phyloP scores from a whole-genome alignment of 2,329 filamentous ascomycete species.

The Epicoccum nigrum region DNA sequence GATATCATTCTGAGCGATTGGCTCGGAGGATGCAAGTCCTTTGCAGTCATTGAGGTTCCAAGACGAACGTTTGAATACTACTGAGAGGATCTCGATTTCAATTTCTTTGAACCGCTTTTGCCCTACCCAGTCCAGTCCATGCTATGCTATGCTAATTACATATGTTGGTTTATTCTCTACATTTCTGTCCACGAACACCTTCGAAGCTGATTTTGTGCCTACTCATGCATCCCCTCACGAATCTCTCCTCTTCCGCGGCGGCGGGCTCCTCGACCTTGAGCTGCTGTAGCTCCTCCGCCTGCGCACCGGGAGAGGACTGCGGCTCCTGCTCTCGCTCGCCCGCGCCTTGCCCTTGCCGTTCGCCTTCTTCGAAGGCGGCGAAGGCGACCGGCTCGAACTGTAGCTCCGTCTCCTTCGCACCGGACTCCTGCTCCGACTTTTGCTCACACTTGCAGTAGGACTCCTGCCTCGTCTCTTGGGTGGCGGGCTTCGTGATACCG shows the following conservation, averaged over 20 bases:
- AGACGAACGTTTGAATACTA: no score
- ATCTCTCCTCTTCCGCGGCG: slow-evolving; percentile 23
- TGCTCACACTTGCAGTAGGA: slow-evolving; percentile 16
- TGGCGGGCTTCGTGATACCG: slow-evolving; percentile 23
- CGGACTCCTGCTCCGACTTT: slow-evolving; percentile 7
- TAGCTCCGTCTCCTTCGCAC: slow-evolving; percentile 4
- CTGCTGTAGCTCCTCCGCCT: slow-evolving; percentile 19
- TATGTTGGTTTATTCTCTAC: background rate
- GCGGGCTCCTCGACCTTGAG: slow-evolving; percentile 19
- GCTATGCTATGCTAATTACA: slow-evolving; percentile 9
- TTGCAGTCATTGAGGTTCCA: no score
- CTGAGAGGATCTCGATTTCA: background rate
- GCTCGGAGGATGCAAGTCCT: no score
- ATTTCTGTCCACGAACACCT: no score
- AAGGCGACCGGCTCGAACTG: slow-evolving; percentile 4
- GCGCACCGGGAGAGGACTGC: slow-evolving; percentile 14
- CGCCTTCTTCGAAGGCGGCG: slow-evolving; percentile 11
- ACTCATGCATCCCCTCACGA: slow-evolving; percentile 1
- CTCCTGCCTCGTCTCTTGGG: slow-evolving; percentile 18
- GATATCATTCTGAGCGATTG: no score
- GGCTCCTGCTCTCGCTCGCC: slow-evolving; percentile 8
- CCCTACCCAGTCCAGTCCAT: background rate
- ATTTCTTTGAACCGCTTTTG: background rate
- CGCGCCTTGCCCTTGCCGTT: slow-evolving; percentile 15
- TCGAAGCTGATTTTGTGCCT: no score